Evolutionary conservation across 352 stramenopile species (phyloP).

Genomic region (Peronospora destructor): DNA sequence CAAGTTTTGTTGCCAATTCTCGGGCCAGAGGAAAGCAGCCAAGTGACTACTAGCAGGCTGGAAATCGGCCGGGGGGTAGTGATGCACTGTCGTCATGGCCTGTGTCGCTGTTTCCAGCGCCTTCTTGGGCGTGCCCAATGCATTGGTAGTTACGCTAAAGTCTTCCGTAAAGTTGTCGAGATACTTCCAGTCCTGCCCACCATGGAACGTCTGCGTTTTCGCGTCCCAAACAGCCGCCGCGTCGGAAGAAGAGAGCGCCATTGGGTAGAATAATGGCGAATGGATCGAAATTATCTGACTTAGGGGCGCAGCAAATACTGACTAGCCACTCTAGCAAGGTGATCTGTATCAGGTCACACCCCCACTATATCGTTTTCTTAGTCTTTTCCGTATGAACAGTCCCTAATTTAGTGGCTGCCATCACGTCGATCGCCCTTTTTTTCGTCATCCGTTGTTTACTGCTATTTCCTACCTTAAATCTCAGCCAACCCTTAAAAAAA

Average conservation of each 20-base stretch:
- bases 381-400: too few relatives aligned
- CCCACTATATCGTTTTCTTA: too few relatives aligned
- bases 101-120: slow-evolving; percentile 63
- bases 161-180: slow-evolving; percentile 84
- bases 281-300: not conserved
- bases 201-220: slow-evolving; percentile 86
- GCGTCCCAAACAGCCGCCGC: slow-evolving; percentile 71
- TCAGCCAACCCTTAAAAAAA: not conserved
- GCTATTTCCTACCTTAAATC: too few relatives aligned
- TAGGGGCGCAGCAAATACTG: not conserved
- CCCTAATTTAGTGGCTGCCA: too few relatives aligned
- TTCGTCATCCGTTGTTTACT: too few relatives aligned
- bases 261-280: not conserved
- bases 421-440: too few relatives aligned
- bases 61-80: slow-evolving; percentile 88
- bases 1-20: slow-evolving; percentile 45
- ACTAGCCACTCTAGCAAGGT: not conserved
- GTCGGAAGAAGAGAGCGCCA: slow-evolving; percentile 8
- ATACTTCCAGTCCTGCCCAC: slow-evolving; percentile 89
- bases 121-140: slow-evolving; percentile 62
- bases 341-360: not conserved
- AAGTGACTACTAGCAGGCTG: slow-evolving; percentile 85
- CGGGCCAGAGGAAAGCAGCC: slow-evolving; percentile 80
- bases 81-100: slow-evolving; percentile 77
- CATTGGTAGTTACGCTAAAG: slow-evolving; percentile 89